Conservation (phyloP, 305 asterid species). For the Fraxinus sp. region DNA sequence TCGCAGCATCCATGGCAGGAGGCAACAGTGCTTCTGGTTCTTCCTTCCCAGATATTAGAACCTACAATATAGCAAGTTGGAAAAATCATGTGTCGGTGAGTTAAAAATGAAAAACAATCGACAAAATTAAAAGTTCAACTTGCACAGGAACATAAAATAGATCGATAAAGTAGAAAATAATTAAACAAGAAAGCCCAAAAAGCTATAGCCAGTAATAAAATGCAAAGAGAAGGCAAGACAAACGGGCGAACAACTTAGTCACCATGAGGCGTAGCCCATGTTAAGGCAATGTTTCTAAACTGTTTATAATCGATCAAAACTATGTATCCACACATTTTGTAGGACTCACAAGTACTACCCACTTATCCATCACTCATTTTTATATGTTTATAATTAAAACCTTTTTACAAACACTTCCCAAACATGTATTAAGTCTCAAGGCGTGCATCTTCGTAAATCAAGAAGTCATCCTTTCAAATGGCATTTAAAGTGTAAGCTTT, state of each 20-base stretch:
- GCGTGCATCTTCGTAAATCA: neutral
- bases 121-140: neutral
- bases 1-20: slow-evolving; percentile 46
- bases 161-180: neutral
- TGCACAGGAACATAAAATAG: neutral
- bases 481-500: neutral
- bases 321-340: neutral
- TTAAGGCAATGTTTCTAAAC: neutral
- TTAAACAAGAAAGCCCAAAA: neutral
- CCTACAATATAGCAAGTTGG: slow-evolving; percentile 43
- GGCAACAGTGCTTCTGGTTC: slow-evolving; percentile 64
- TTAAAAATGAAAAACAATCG: slow-evolving; percentile 3
- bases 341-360: neutral
- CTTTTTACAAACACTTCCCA: neutral
- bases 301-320: neutral
- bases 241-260: neutral
- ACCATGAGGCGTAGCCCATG: neutral
- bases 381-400: neutral
- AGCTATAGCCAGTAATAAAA: neutral
- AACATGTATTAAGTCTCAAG: neutral
- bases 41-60: slow-evolving; percentile 84
- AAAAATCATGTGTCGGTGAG: slow-evolving; percentile 13
- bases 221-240: neutral
- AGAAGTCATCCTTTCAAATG: neutral
- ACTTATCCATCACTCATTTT: neutral